A percentile compares a stretch with the other conserved stretches of the same genome.
These are phyloP conservation scores for Omphalea diandra DNA, from an alignment of 441 rosid species.

Conservation along the genomic window DNA sequence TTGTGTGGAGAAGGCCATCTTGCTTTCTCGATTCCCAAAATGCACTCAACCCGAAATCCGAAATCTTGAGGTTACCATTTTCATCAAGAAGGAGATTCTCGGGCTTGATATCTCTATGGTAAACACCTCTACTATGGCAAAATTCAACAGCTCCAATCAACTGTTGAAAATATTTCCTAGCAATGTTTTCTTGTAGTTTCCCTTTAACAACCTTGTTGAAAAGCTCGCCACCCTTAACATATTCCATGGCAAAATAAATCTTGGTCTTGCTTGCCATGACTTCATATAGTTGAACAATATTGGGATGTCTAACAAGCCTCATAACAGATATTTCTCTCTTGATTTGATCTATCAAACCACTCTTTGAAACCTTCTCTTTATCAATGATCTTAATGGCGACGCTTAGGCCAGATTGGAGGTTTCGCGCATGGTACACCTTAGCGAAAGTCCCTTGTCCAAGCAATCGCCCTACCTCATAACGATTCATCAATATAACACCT, in stretches of 20 bases:
- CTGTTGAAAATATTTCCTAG: constrained; percentile 74
- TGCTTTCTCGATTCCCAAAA: constrained; percentile 46
- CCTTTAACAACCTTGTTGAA: constrained; percentile 71
- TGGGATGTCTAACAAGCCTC: constrained; percentile 77
- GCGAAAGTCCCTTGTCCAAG: constrained; percentile 90
- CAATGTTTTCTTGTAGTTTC: constrained; percentile 60
- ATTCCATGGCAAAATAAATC: constrained; percentile 79
- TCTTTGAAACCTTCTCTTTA: constrained; percentile 53
- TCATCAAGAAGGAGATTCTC: constrained; percentile 82
- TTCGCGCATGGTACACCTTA: constrained; percentile 72
- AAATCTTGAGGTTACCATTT: constrained; percentile 58
- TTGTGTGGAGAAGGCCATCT: constrained; percentile 84
- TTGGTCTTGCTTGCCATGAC: constrained; percentile 83
- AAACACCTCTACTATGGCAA: constrained; percentile 83
- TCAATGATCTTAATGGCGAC: constrained; percentile 76
- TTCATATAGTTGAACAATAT: constrained; percentile 69
- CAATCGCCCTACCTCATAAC: constrained; percentile 66
- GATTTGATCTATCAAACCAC: constrained; percentile 74
- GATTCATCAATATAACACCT: constrained; percentile 51
- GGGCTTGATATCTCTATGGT: constrained; percentile 83
- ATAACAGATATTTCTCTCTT: constrained; percentile 83
- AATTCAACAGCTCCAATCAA: constrained; percentile 69
- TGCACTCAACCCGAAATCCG: constrained; percentile 81
- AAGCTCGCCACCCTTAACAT: constrained; percentile 74
- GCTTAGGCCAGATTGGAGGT: constrained; percentile 52